These are phyloP conservation scores for Arachis stenosperma DNA, from an alignment of 306 rosid species.

Conservation along the genomic window DNA sequence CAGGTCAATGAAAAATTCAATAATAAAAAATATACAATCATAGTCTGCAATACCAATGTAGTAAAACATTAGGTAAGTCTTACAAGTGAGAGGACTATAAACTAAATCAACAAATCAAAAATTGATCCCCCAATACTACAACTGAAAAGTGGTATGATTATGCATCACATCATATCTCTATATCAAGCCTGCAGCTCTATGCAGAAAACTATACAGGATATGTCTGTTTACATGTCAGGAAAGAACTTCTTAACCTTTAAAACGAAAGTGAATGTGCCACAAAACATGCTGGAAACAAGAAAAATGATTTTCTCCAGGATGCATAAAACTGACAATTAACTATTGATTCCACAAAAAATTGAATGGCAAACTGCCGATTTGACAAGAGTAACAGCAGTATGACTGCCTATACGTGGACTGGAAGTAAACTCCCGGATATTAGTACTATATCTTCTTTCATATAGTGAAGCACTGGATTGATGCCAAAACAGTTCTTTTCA, in stretches of 20 bases:
- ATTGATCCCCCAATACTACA: not conserved
- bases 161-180: conserved; percentile 16
- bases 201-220: not conserved
- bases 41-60: conserved; percentile 25
- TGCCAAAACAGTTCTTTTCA: conserved; percentile 22
- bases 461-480: conserved; percentile 23
- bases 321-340: conserved; percentile 8
- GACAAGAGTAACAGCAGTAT: conserved; percentile 18
- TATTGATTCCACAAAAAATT: conserved; percentile 5
- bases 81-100: conserved; percentile 32
- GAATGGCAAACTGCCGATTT: not conserved
- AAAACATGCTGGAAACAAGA: not conserved
- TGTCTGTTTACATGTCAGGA: conserved; percentile 4
- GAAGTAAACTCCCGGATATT: not conserved
- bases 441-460: not conserved
- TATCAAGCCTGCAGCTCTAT: conserved; percentile 5
- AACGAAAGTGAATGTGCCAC: conserved; percentile 1
- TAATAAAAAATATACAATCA: conserved; percentile 12
- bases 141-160: not conserved
- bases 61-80: conserved; percentile 37
- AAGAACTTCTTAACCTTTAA: not conserved
- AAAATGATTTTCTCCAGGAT: conserved; percentile 3
- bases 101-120: conserved; percentile 26
- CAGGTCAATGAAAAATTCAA: conserved; percentile 34
- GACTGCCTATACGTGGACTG: conserved; percentile 1